A percentile compares a stretch with the other conserved stretches of the same genome.
Conservation (phyloP, 116 monocot genomes). For the Trichopus zeylanicus region DNA sequence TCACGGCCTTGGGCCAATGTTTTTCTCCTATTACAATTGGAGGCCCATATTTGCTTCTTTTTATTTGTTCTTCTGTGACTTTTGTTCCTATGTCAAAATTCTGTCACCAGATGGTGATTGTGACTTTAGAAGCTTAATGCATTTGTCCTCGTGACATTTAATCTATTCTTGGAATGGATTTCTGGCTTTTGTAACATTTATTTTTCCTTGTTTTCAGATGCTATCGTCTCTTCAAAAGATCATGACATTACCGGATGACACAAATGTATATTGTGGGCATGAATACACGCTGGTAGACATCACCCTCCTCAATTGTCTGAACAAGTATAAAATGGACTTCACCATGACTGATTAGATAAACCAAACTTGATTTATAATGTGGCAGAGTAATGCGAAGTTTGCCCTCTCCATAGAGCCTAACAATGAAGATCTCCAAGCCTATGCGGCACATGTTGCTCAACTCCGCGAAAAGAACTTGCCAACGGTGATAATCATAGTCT, state of each 20-base stretch:
- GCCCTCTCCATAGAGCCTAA: constrained; percentile 78
- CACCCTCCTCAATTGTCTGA: not conserved
- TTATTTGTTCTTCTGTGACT: too few relatives aligned
- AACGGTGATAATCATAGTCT: constrained; percentile 35
- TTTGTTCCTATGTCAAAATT: too few relatives aligned
- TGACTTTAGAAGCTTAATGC: not conserved
- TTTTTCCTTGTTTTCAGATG: constrained; percentile 49
- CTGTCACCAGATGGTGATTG: too few relatives aligned
- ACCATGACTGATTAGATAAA: not conserved
- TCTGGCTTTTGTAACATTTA: not conserved
- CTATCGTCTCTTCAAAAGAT: constrained; percentile 59
- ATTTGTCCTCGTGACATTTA: not conserved
- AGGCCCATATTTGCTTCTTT: too few relatives aligned
- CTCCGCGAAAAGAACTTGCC: constrained; percentile 69
- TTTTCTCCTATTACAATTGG: too few relatives aligned
- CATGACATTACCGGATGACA: constrained; percentile 67
- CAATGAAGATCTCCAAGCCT: constrained; percentile 59
- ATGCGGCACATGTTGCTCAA: constrained; percentile 48
- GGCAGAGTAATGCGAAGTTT: constrained; percentile 62
- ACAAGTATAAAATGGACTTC: not conserved
- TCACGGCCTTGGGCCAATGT: too few relatives aligned
- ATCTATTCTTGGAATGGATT: not conserved
- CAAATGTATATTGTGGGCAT: constrained; percentile 86
- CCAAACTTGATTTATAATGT: not conserved
- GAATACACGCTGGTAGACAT: constrained; percentile 73